Base-by-base conservation (phyloP, 2,329 filamentous ascomycete species). In the Pezicula rhizophila region DNA sequence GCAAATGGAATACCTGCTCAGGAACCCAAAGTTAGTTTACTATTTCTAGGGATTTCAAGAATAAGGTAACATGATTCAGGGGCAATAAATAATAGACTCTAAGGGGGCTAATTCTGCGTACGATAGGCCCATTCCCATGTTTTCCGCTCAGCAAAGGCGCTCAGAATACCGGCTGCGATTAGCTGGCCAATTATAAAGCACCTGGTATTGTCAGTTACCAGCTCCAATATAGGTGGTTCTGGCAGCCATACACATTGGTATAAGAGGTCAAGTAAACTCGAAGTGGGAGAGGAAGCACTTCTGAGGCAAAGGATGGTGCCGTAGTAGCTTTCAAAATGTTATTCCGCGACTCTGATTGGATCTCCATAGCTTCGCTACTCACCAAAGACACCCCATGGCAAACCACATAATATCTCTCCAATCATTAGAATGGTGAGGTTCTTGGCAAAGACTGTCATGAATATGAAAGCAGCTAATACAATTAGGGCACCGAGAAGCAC, bases 171-270 rank as follows among this genome's bases (percentile, higher is more conserved):
- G 34, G 72, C 65, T 17, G 70, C 71, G 46, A 73, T 70, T 42
- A 73, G 55, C 50, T 73, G 71, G 12, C 71, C 70, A 5, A 73
- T 50, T 25, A 52, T 73, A 72, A 73, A 77, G 66, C 74, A 75
- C 23, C 23, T 23, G 3, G 6, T 23, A 23, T 23, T 23, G 23
- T 23, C 23, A 23, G 23, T 23, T 23, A 7, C 23, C 6, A 5
- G 6, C 23, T 7, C 23, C 4, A 23, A 23, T 23, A 23, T 5
- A 23, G 6, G 23, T 23, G 23, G 23, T 7, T 23, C 5, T 7
- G 6, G 23, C 6, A 23, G 23, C 6, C 23, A 23, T 23, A 23
- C 41, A 73, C 63, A 57, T 72, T 72, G 42, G 70, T 62, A 48
- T 69, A 71, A 26, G 66, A 62, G 5, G 70, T 72, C 11, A 73